Base-by-base conservation (phyloP, 805 yeast species). In the Kluyveromyces lactis region DNA sequence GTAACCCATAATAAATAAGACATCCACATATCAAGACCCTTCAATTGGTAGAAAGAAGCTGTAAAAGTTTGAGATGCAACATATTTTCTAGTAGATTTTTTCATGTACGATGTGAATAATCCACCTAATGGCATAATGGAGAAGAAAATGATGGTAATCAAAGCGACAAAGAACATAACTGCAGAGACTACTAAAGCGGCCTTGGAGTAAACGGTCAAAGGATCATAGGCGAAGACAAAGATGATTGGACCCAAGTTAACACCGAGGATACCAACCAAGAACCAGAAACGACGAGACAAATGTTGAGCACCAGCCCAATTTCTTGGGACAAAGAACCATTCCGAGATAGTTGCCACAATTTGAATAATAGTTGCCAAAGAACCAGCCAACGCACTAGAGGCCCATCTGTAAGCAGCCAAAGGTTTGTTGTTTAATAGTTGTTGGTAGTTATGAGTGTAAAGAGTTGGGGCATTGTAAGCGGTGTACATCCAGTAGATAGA, bases 281-380 rank as follows among this genome's bases (percentile, higher is more conserved):
- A 82, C 71, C 80, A 59, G 54, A 92, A 71, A 62, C 98, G 81
- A 67, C 95, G 86, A 28, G 86, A 69, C 59, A 92, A 75, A 63
- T 85, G 96, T 69, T 90, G 97, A 63, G 97, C 97, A 66, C 99
- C 98, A 26, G 97, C 95, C 97, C 97, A 92, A 53, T 81, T 77
- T 67, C 97, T 81, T 51, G 98, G 98, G 45, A 92, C 97, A 56
- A 87, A 92, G 60, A 79, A 70, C 95, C 95, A 90, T 67, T 92
- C 98, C 56, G 84, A 77, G 27, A 87, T 43, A 21, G 97, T 89
- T 37, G 98, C 98, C 42, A 75, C 51, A 44, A 92, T 72, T 67
- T 92, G 95, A 55, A 92, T 76, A 36, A 75, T 59, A 44, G 79
- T 66, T 39, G 97, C 97, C 52, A 90, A 71, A 37, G 83, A 65